Conservation (phyloP, 2,329 filamentous ascomycete species). For the Fusarium zealandicum region DNA sequence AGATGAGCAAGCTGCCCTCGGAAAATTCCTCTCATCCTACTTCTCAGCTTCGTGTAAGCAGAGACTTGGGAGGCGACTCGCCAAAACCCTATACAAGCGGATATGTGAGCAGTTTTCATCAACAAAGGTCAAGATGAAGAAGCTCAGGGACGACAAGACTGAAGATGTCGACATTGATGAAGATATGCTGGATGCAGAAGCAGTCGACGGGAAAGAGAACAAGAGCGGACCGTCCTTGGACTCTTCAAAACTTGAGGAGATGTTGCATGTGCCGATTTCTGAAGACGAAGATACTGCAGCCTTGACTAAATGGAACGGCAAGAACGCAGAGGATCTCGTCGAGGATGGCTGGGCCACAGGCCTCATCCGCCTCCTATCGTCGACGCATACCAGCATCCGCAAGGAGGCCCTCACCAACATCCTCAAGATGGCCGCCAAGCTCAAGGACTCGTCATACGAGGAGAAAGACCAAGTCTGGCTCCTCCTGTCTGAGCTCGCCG, state of each 20-base stretch:
- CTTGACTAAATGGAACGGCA: slow-evolving; percentile 72
- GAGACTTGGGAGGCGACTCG: slow-evolving; percentile 51
- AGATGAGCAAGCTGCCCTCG: slow-evolving; percentile 55
- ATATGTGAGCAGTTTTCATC: slow-evolving; percentile 44
- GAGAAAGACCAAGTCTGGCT: slow-evolving; percentile 83
- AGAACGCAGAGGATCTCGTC: slow-evolving; percentile 78
- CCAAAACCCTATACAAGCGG: slow-evolving; percentile 43
- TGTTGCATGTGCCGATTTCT: slow-evolving; percentile 58
- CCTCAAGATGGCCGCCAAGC: slow-evolving; percentile 67
- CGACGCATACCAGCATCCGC: slow-evolving; percentile 76
- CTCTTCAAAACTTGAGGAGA: slow-evolving; percentile 56
- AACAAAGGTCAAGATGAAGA: slow-evolving; percentile 37
- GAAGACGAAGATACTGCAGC: slow-evolving; percentile 59
- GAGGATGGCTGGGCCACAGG: slow-evolving; percentile 77
- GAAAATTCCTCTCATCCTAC: slow-evolving; percentile 65
- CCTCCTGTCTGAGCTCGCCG: slow-evolving; percentile 78
- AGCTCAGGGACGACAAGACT: slow-evolving; percentile 27
- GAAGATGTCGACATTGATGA: slow-evolving; percentile 23
- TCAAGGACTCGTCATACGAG: slow-evolving; percentile 73
- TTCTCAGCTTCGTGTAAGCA: slow-evolving; percentile 61
- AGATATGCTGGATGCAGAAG: slow-evolving; percentile 27
- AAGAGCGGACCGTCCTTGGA: slow-evolving; percentile 38
- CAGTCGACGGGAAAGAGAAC: neutral
- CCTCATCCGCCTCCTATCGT: slow-evolving; percentile 78
- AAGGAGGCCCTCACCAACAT: slow-evolving; percentile 78